Evolutionary conservation across 176 grass and related monocot species (phyloP), one percentile per base, ranked within the genome.

Genomic region (Triticum urartu): DNA sequence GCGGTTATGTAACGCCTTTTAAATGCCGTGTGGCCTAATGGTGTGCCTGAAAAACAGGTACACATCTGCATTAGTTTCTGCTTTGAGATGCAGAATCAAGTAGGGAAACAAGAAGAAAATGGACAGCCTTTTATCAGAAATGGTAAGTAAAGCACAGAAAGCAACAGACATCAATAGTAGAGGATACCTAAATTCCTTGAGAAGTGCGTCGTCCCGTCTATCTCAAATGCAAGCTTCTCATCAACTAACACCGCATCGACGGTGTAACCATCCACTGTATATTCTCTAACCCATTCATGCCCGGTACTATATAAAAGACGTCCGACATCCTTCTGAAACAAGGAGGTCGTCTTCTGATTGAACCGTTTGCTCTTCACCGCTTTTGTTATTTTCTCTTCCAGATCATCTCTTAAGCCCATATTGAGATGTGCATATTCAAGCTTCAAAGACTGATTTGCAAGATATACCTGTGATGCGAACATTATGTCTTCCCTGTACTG

Each of bases 401-500:
- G 83, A 88, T 89, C 88, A 67, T 84, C 88, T 35, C 68, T 86
- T 64, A 98, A 87, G 68, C 78, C 90, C 77, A 98, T 78, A 36
- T 82, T 90, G 78, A 90, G 94, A 91, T 89, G 77, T 9, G 69
- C 81, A 43, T 88, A 92, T 72, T 94, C 91, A 68, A 98, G 71
- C 64, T 95, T 98, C 84, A 98, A 77, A 40, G 91, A 98, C 54
- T 95, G 96, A 80, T 98, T 98, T 63, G 87, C 91, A 15, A 98
- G 88, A 87, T 92, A 94, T 86, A 98, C 92, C 72, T 98, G 96
- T 60, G 93, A 94, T 86, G 91, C 94, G 84, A 98, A 98, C 94
- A 98, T 90, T 67, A 95, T 92, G 84, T 98, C 90, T 87, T 91
- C 90, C 81, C 92, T 95, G n/a, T 94, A 92, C 64, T 95, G 93